A percentile compares a stretch with the other conserved stretches of the same genome.
Conservation (phyloP, 306 rosid genomes). For the Argentina anserina region DNA sequence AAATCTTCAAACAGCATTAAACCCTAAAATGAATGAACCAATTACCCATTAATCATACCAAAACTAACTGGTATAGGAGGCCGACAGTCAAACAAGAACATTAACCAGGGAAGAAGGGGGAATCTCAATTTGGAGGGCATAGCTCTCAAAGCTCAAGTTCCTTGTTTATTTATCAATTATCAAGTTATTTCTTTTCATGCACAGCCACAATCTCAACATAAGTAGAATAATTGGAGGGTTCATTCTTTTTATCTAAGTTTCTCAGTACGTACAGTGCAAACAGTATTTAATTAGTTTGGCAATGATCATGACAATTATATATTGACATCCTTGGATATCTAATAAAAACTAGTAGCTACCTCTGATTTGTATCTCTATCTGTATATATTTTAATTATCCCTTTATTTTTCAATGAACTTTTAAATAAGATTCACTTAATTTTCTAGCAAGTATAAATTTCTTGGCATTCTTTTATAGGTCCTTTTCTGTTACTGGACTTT, state of each 20-base stretch:
- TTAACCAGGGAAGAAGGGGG: too few species aligned
- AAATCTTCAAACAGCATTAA: neutral
- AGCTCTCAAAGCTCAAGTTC: too few species aligned
- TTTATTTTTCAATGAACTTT: slow-evolving; percentile 34
- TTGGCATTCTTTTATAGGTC: neutral
- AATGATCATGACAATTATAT: neutral
- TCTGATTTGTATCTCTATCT: neutral
- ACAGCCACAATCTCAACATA: too few species aligned
- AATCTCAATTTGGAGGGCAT: too few species aligned
- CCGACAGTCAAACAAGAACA: too few species aligned
- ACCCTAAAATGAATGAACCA: neutral
- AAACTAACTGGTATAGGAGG: slow-evolving; percentile 3
- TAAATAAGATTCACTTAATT: slow-evolving; percentile 9
- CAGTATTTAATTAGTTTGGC: neutral
- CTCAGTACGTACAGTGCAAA: too few species aligned
- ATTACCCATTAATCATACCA: neutral
- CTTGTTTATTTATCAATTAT: too few species aligned
- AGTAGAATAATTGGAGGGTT: too few species aligned
- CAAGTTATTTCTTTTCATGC: too few species aligned
- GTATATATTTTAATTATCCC: slow-evolving; percentile 32
- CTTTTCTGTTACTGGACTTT: slow-evolving; percentile 30
- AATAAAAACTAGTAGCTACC: neutral
- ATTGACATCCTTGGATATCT: neutral
- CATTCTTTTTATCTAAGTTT: too few species aligned
- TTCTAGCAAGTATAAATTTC: neutral